A percentile compares a stretch with the other conserved stretches of the same genome.
These are phyloP conservation scores for Teratosphaeria nubilosa DNA, from an alignment of 2,329 filamentous ascomycete genomes.

Conservation along the genomic window DNA sequence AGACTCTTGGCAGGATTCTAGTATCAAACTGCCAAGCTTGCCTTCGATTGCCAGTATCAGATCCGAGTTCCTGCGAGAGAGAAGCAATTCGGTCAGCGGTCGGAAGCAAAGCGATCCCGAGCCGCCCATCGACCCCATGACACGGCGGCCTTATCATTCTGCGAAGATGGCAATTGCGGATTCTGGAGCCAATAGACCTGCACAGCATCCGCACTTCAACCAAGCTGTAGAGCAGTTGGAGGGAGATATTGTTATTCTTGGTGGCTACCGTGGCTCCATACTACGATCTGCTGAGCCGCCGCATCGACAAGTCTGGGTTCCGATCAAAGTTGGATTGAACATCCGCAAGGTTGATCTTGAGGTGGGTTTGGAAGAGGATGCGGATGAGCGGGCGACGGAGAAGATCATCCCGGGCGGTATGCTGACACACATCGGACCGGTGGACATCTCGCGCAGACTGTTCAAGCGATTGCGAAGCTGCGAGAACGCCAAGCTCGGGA, in stretches of 20 bases:
- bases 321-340: constrained; percentile 84
- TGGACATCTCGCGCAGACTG: constrained; percentile 76
- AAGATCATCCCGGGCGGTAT: constrained; percentile 79
- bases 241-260: constrained; percentile 79
- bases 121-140: constrained; percentile 17
- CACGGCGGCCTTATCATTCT: constrained; percentile 15
- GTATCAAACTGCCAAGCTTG: constrained; percentile 50
- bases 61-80: constrained; percentile 22
- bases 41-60: constrained; percentile 28
- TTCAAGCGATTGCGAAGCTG: constrained; percentile 67
- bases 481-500: constrained; percentile 61
- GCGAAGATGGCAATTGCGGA: constrained; percentile 14
- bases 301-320: constrained; percentile 85
- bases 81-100: constrained; percentile 11
- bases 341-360: constrained; percentile 86
- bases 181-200: constrained; percentile 12
- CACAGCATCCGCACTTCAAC: constrained; percentile 39
- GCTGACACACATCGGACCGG: constrained; percentile 81
- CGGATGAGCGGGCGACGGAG: constrained; percentile 74
- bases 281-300: constrained; percentile 71
- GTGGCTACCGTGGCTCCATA: constrained; percentile 85
- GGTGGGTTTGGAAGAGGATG: constrained; percentile 65
- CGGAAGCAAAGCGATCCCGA: not conserved
- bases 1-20: constrained; percentile 77
- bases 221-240: constrained; percentile 57